These are phyloP conservation scores for Fusarium udum DNA, from an alignment of 2,329 filamentous ascomycete genomes.

Conservation along the genomic window DNA sequence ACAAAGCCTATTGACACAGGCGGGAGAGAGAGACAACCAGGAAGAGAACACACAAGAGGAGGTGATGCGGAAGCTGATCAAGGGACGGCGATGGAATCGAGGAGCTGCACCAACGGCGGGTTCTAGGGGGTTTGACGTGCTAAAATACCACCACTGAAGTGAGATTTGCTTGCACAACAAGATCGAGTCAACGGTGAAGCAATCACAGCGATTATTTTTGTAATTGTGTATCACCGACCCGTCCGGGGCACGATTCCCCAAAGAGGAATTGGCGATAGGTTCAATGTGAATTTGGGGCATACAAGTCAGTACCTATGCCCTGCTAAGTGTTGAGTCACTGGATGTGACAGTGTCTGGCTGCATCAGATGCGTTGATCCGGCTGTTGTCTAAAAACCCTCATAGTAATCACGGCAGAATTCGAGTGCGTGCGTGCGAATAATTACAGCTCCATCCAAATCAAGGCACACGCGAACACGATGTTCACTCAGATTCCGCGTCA, in stretches of 20 bases:
- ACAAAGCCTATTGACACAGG: constrained; percentile 5
- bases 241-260: constrained; percentile 30
- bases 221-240: constrained; percentile 17
- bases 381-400: constrained; percentile 4
- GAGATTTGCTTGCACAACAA: constrained; percentile 14
- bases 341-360: not conserved
- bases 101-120: constrained; percentile 22
- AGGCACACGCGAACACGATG: constrained; percentile 25
- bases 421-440: not conserved
- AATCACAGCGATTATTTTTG: constrained; percentile 1
- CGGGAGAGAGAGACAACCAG: constrained; percentile 13
- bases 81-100: constrained; percentile 15
- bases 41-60: constrained; percentile 21
- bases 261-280: constrained; percentile 37
- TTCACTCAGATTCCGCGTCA: constrained; percentile 10
- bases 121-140: constrained; percentile 10
- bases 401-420: constrained; percentile 4
- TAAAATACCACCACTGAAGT: constrained; percentile 27
- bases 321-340: not conserved
- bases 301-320: not conserved
- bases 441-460: constrained; percentile 8
- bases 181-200: not conserved
- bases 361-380: not conserved
- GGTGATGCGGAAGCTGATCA: constrained; percentile 24
- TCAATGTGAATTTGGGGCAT: constrained; percentile 7